Percentiles rank a stretch among this genome's conserved stretches.
phyloP scores from a whole-genome alignment of 148 eudicot genomes.

The Rhododendron williamsianum region DNA sequence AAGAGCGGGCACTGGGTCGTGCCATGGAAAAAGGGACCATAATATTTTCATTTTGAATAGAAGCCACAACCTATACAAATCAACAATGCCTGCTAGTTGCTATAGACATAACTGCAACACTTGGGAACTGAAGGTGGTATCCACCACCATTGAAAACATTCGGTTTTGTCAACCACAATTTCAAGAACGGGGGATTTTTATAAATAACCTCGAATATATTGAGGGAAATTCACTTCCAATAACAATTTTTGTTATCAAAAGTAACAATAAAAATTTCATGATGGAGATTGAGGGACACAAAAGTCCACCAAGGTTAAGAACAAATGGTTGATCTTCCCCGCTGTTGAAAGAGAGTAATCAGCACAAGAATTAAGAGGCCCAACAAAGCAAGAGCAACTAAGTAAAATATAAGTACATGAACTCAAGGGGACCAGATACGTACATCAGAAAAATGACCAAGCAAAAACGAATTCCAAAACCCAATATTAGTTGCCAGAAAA shows the following conservation, averaged over 20 bases:
- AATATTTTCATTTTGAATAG: too few species aligned
- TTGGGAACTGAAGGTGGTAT: too few species aligned
- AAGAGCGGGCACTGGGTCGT: background rate
- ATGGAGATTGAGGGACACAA: background rate
- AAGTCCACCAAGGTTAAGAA: background rate
- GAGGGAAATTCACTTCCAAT: too few species aligned
- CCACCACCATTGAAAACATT: too few species aligned
- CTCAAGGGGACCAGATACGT: background rate
- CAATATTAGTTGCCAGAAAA: background rate
- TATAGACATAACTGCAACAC: too few species aligned
- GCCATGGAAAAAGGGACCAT: background rate
- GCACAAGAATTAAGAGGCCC: background rate
- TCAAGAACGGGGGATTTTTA: too few species aligned
- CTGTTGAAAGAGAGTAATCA: background rate
- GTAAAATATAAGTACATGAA: background rate
- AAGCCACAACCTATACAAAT: too few species aligned
- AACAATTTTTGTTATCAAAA: background rate
- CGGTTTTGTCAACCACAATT: too few species aligned
- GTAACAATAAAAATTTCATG: background rate
- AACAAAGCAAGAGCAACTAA: background rate
- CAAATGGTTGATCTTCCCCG: background rate
- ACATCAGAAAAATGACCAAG: background rate
- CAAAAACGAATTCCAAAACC: background rate
- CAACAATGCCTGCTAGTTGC: too few species aligned
- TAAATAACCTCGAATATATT: too few species aligned